Conservation (phyloP, 1,284 basidiomycete genomes). For the Garcileccinum viscosum region DNA sequence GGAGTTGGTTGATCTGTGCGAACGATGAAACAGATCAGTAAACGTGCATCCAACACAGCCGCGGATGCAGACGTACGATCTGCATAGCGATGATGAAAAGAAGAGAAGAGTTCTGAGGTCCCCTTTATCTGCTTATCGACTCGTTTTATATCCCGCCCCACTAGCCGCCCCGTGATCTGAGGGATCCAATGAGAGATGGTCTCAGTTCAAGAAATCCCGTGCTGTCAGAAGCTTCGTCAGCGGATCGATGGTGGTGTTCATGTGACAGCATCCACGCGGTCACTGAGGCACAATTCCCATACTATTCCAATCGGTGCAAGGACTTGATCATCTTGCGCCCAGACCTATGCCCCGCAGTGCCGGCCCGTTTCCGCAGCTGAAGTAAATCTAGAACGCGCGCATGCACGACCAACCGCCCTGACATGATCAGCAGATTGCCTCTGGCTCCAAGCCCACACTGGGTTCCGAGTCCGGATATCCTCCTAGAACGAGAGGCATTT, state of each 20-base stretch:
- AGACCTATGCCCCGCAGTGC: background rate
- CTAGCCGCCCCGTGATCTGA: background rate
- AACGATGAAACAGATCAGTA: background rate
- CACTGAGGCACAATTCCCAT: background rate
- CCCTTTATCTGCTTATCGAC: background rate
- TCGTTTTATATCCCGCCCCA: background rate
- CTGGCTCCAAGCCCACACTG: no score
- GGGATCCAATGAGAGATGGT: background rate
- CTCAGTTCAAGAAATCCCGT: background rate
- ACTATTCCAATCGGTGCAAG: background rate
- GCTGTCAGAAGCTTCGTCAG: background rate
- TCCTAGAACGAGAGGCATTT: background rate
- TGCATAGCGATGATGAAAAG: background rate
- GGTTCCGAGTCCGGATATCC: background rate
- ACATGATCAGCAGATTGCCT: background rate
- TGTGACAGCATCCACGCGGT: no score
- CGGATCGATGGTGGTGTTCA: background rate
- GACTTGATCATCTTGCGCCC: no score
- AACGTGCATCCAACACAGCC: background rate
- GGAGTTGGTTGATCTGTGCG: no score
- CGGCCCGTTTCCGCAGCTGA: no score
- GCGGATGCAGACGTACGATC: background rate
- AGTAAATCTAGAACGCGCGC: no score
- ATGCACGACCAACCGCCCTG: background rate
- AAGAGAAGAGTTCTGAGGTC: background rate